A percentile compares a stretch with the other conserved stretches of the same genome.
Evolutionary conservation across 2,329 filamentous ascomycete genomes (phyloP).

Genomic region (Pyrenophora tritici-repentis): DNA sequence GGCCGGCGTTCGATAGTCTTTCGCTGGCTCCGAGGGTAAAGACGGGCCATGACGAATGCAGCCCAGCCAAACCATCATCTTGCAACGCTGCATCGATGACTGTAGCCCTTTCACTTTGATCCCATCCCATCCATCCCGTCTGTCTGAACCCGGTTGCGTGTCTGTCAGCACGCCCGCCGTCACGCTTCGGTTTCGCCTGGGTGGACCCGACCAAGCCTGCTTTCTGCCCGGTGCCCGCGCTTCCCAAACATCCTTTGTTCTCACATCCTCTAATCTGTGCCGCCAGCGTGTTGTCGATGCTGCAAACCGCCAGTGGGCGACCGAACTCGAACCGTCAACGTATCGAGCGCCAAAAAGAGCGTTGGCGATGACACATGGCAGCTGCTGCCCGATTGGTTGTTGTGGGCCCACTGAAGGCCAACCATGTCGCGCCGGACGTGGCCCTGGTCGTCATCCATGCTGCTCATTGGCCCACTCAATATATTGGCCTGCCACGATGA

Average conservation of each 20-base stretch:
- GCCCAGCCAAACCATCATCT: slow-evolving; percentile 38
- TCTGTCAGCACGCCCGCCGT: slow-evolving; percentile 27
- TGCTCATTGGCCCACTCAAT: slow-evolving; percentile 30
- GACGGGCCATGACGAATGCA: slow-evolving; percentile 39
- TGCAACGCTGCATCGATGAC: slow-evolving; percentile 37
- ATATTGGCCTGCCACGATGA: slow-evolving; percentile 37
- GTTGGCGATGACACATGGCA: slow-evolving; percentile 41
- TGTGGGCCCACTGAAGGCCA: no score
- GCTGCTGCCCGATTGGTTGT: slow-evolving; percentile 27
- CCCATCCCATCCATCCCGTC: slow-evolving; percentile 6
- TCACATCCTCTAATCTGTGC: slow-evolving; percentile 18
- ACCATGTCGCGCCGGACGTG: slow-evolving; percentile 16
- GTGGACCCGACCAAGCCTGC: slow-evolving; percentile 26
- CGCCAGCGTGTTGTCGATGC: neutral
- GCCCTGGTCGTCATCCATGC: slow-evolving; percentile 20
- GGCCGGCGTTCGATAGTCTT: slow-evolving; percentile 44
- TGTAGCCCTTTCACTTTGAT: slow-evolving; percentile 13
- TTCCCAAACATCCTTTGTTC: slow-evolving; percentile 17
- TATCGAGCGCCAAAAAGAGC: slow-evolving; percentile 32
- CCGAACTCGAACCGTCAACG: slow-evolving; percentile 9
- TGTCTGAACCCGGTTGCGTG: slow-evolving; percentile 33
- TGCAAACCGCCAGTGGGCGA: no score
- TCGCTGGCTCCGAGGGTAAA: slow-evolving; percentile 30
- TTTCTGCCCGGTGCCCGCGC: slow-evolving; percentile 7
- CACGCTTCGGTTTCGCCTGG: slow-evolving; percentile 43